These are phyloP conservation scores for Kokia cookei DNA, from an alignment of 441 rosid species.

Conservation along the genomic window DNA sequence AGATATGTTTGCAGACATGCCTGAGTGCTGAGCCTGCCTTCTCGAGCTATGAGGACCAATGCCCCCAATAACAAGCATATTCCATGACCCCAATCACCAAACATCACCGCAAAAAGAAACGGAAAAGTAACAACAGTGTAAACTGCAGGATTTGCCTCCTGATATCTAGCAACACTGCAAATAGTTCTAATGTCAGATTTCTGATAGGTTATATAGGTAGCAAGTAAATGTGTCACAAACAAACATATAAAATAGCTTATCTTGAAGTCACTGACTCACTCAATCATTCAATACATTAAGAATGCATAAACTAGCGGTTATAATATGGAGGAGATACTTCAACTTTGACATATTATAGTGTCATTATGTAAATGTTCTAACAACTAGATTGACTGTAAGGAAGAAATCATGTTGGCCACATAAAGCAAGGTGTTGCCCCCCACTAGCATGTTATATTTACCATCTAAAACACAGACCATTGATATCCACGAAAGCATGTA, in stretches of 20 bases:
- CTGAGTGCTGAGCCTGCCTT: conserved; percentile 71
- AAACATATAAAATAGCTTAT: conserved; percentile 10
- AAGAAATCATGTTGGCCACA: neutral
- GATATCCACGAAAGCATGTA: neutral
- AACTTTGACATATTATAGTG: neutral
- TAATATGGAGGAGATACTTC: neutral
- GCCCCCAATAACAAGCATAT: conserved; percentile 92
- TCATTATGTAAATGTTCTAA: neutral
- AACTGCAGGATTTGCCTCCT: conserved; percentile 95
- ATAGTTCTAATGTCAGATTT: conserved; percentile 20
- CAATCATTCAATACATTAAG: neutral
- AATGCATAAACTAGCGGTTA: neutral
- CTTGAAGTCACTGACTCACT: neutral
- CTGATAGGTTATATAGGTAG: conserved; percentile 8
- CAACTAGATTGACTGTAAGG: neutral
- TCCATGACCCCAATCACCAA: conserved; percentile 99
- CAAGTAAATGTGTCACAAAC: conserved; percentile 15
- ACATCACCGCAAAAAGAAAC: conserved; percentile 97
- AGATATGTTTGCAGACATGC: conserved; percentile 32
- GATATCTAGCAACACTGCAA: conserved; percentile 91
- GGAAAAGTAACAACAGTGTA: conserved; percentile 86
- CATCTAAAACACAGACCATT: neutral
- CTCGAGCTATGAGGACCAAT: conserved; percentile 73
- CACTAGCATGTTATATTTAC: neutral
- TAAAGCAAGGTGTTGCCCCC: neutral